Evolutionary conservation across 805 yeast species (phyloP).

Genomic region (Saccharomycopsis fermentans): DNA sequence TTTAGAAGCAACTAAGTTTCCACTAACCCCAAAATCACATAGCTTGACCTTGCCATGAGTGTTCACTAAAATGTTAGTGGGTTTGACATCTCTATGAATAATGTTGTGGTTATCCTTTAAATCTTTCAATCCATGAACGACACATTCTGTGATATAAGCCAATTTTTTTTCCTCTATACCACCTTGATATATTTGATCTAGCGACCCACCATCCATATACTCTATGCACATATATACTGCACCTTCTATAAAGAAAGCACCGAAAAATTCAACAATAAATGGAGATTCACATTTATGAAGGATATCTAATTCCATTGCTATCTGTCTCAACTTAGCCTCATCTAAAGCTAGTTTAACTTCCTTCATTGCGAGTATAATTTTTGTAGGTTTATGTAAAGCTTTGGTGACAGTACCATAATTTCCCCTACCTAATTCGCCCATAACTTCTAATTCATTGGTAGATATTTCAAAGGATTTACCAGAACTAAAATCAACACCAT

Average conservation of each 20-base stretch:
- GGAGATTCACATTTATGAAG: constrained; percentile 86
- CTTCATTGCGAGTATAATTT: constrained; percentile 92
- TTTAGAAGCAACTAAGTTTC: constrained; percentile 86
- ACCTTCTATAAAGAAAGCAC: constrained; percentile 95
- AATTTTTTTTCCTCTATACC: constrained; percentile 72
- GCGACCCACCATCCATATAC: constrained; percentile 92
- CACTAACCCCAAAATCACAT: constrained; percentile 95
- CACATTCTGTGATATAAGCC: constrained; percentile 71
- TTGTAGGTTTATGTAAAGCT: constrained; percentile 87
- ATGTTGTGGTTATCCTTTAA: constrained; percentile 86
- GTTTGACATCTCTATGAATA: constrained; percentile 94
- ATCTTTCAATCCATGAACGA: constrained; percentile 70
- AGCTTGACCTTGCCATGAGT: constrained; percentile 79
- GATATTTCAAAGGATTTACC: constrained; percentile 84
- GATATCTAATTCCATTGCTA: constrained; percentile 91
- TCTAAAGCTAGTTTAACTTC: constrained; percentile 90
- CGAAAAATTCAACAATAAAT: constrained; percentile 90
- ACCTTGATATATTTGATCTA: constrained; percentile 71
- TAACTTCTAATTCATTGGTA: constrained; percentile 69
- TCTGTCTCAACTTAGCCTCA: constrained; percentile 87
- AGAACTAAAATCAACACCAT: constrained; percentile 82
- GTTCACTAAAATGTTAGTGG: constrained; percentile 82
- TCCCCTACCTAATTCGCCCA: constrained; percentile 89
- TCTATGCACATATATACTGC: constrained; percentile 98
- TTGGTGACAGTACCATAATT: constrained; percentile 94